These are phyloP conservation scores for Cyberlindnera misumaiensis DNA, from an alignment of 805 yeast genomes.

Conservation along the genomic window DNA sequence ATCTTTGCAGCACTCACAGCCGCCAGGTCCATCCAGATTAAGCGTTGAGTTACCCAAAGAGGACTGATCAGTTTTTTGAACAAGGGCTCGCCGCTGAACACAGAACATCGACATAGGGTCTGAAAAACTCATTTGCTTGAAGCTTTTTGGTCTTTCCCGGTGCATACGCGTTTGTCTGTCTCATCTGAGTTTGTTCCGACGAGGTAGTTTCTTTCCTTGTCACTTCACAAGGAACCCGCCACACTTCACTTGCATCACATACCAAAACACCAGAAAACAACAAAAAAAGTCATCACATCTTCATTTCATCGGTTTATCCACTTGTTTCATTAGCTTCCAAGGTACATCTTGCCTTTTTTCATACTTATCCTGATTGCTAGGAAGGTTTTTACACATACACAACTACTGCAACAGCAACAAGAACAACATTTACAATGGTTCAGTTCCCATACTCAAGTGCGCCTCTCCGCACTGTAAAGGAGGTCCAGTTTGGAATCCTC, in stretches of 20 bases:
- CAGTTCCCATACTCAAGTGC: slow-evolving; percentile 94
- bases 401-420: slow-evolving; percentile 1
- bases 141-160: not conserved
- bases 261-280: not conserved
- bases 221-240: too few species aligned
- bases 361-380: not conserved
- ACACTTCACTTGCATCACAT: too few species aligned
- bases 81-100: not conserved
- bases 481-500: slow-evolving; percentile 96
- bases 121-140: slow-evolving; percentile 1
- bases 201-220: not conserved
- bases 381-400: slow-evolving; percentile 2
- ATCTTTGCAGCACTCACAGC: not conserved
- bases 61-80: not conserved
- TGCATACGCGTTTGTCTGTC: too few species aligned
- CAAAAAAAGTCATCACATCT: slow-evolving; percentile 3
- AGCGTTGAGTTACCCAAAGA: not conserved
- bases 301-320: slow-evolving; percentile 1
- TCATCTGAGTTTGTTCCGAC: not conserved
- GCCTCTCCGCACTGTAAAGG: slow-evolving; percentile 94
- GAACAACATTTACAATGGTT: slow-evolving; percentile 26
- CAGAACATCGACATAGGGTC: not conserved
- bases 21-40: not conserved
- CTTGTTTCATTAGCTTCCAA: slow-evolving; percentile 1
- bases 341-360: slow-evolving; percentile 1